Evolutionary conservation across 2,329 filamentous ascomycete genomes (phyloP), one percentile per base, ranked within the genome.

Genomic region (Cercospora sp.): DNA sequence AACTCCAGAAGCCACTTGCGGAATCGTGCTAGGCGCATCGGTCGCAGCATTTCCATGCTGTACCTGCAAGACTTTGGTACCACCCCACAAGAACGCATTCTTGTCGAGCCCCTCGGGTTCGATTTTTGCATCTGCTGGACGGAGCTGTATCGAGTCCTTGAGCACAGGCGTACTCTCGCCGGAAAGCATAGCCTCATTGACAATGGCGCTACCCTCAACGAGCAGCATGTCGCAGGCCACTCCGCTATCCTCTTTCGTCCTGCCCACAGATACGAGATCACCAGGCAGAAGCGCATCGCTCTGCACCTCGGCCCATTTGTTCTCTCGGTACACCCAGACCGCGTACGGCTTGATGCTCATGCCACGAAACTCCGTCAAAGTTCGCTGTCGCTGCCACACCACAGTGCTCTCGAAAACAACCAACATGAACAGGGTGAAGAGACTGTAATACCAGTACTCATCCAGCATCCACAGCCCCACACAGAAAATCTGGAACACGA

Each of bases 291-390:
- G 88, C 78, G 92, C 91, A 81, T 99, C 94, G 78, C 94, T 98
- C 77, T 90, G 89, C 61, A 93, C 87, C 81, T 97, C 91, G 74
- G 87, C 86, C 95, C 95, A 99, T 78, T 91, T 92, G 77, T 91
- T 90, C 73, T 92, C 85, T 67, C 96, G 89, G 82, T 91, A 96
- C 8, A 94, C 95, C 86, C 91, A 96, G 73, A 98, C 89, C 69
- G 95, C 91, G 80, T 98, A 98, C 12, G 95, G 96, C 84, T 99
- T 97, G 83, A 99, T 97, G 85, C 92, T 96, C 96, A 99, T 99
- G 74, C 94, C 93, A 60, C 95, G 92, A 83, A 99, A 99, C 81
- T 99, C 95, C 77, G 87, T 96, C 72, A 99, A 82, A 1, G 96
- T 99, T 73, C 94, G 88, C 86, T 99, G 95, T 69, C 95, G 90